Evolutionary conservation across 805 yeast species (phyloP), one percentile per base, ranked within the genome.

Genomic region (Kodamaea fukazawae): DNA sequence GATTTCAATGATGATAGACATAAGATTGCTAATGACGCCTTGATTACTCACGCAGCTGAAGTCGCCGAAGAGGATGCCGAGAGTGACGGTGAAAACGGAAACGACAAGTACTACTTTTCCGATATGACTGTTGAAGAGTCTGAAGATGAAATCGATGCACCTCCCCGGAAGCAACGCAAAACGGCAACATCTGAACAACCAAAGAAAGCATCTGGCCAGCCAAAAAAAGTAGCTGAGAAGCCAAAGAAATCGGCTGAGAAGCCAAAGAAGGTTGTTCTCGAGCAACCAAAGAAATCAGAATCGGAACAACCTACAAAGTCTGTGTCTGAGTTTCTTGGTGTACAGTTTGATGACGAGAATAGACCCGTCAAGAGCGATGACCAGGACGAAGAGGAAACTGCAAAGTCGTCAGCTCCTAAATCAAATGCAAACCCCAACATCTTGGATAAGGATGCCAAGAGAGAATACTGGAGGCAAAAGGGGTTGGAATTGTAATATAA

Each of bases 1-100:
- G 88, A 84, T 55, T 86, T 86, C 56, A 78, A 76, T 36, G 93
- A 86, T 60, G 91, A 85, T 43, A 72, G 95, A 58, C 65, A 62
- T 29, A 61, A 74, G 43, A 86, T 83, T 2, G 57, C 65, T 3
- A 85, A 85, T 57, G 75, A 77, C 43, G 90, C 91, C 2, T 60
- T 53, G 42, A 58, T 67, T 6, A 48, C 51, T 25, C 67, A 64
- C 32, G 55, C 53, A 9, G 48, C 41, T 16, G 55, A 51, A 9
- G 41, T 35, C 22, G 57, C 50, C 3, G 59, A 53, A 2, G 53
- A 54, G 25, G 55, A 54, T 15, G 55, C 54, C 22, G 66, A 63
- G 32, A 54, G 61, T 30, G 73, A 67, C 15, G 65, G 67, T 2
- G 58, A 61, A 0, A 53, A 56, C 3, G 65, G 67, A 3, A 61